phyloP scores from a whole-genome alignment of 371 early-diverging fungal genomes.

The Parasitella parasitica region DNA sequence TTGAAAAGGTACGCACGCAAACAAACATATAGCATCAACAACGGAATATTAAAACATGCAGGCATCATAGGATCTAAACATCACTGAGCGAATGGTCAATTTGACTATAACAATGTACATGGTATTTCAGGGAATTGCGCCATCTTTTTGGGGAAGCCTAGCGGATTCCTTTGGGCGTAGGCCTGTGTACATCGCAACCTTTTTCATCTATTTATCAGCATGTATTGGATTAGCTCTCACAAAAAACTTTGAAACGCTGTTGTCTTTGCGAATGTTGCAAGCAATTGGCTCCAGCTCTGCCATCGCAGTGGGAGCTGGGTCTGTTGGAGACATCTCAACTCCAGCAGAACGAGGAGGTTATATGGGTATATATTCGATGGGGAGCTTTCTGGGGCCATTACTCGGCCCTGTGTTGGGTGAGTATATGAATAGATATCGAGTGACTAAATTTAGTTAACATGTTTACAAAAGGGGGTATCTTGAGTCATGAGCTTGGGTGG shows the following conservation, averaged over 20 bases:
- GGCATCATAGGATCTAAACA: neutral
- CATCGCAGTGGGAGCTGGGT: constrained; percentile 67
- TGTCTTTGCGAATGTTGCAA: constrained; percentile 65
- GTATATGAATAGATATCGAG: neutral
- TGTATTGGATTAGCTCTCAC: constrained; percentile 61
- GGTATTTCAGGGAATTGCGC: constrained; percentile 47
- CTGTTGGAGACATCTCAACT: constrained; percentile 64
- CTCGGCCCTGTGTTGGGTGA: constrained; percentile 48
- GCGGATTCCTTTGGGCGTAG: constrained; percentile 67
- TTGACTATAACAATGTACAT: constrained; percentile 44
- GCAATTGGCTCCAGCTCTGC: constrained; percentile 67
- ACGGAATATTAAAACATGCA: neutral
- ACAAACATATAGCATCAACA: no score
- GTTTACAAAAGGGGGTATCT: constrained; percentile 23
- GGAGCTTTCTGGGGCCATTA: constrained; percentile 29
- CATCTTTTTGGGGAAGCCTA: constrained; percentile 63
- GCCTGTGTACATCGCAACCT: constrained; percentile 60
- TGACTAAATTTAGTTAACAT: no score
- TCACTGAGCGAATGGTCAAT: constrained; percentile 14
- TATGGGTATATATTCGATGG: constrained; percentile 55
- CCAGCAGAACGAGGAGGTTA: constrained; percentile 65
- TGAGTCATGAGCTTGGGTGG: constrained; percentile 36
- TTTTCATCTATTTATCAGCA: constrained; percentile 59
- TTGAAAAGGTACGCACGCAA: neutral
- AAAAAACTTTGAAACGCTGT: constrained; percentile 44